phyloP scores from a whole-genome alignment of 169 alveolate genomes.

The Plasmodium adleri region DNA sequence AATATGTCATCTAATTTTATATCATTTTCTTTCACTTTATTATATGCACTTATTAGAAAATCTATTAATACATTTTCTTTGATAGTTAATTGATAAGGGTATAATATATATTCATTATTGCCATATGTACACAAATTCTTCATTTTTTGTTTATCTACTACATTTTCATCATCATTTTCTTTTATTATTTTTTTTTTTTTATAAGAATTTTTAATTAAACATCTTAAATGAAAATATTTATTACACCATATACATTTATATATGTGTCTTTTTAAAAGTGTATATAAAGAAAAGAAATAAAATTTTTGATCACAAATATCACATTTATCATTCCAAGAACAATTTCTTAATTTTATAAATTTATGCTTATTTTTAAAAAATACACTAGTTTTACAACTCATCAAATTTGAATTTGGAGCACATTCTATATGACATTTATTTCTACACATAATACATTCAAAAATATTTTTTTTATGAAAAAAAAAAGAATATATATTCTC shows the following conservation, averaged over 20 bases:
- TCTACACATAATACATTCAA: slow-evolving; percentile 70
- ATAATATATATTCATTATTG: slow-evolving; percentile 34
- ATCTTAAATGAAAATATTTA: slow-evolving; percentile 79
- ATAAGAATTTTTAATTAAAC: slow-evolving; percentile 23
- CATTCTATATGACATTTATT: slow-evolving; percentile 70
- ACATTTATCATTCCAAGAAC: slow-evolving; percentile 56
- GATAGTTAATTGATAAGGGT: slow-evolving; percentile 37
- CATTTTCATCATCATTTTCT: slow-evolving; percentile 6
- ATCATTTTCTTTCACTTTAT: slow-evolving; percentile 9
- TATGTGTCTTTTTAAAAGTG: slow-evolving; percentile 23
- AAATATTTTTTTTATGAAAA: slow-evolving; percentile 60
- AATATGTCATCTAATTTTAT: slow-evolving; percentile 24
- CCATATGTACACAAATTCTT: slow-evolving; percentile 28
- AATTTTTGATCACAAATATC: slow-evolving; percentile 47
- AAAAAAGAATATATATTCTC: slow-evolving; percentile 65
- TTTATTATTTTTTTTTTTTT: slow-evolving; percentile 12
- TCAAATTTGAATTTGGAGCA: slow-evolving; percentile 60
- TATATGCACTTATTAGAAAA: slow-evolving; percentile 22
- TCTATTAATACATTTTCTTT: slow-evolving; percentile 44
- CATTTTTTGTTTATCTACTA: background rate
- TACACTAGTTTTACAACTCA: slow-evolving; percentile 63
- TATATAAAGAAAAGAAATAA: slow-evolving; percentile 35
- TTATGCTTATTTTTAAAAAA: slow-evolving; percentile 68
- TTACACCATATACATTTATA: slow-evolving; percentile 82
- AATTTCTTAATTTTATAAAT: slow-evolving; percentile 54